Percentiles rank a stretch among this genome's conserved stretches.
These are phyloP conservation scores for Tylopilus balloui DNA, from an alignment of 768 basidiomycete genomes.

Conservation along the genomic window DNA sequence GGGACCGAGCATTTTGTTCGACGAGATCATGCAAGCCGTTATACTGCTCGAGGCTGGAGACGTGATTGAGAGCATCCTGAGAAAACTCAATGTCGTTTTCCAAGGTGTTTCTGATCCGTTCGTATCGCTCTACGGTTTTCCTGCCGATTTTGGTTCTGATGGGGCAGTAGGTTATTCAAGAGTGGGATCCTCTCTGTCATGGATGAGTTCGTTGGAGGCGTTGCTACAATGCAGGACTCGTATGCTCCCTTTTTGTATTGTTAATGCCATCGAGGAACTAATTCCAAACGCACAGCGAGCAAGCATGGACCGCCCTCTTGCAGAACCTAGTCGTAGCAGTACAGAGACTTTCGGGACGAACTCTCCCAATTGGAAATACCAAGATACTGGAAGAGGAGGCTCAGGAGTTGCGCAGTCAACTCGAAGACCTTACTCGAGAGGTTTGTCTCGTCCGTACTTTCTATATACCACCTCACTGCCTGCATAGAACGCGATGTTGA, in stretches of 20 bases:
- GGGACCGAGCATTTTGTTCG: constrained; percentile 52
- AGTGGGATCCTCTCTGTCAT: constrained; percentile 53
- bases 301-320: constrained; percentile 60
- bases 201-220: constrained; percentile 63
- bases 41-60: constrained; percentile 36
- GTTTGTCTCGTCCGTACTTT: constrained; percentile 32
- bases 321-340: constrained; percentile 57
- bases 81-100: constrained; percentile 51
- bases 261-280: constrained; percentile 9
- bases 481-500: constrained; percentile 8
- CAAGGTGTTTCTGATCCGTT: constrained; percentile 59
- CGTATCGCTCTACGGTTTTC: constrained; percentile 24
- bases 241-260: constrained; percentile 32
- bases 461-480: background rate
- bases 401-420: constrained; percentile 50
- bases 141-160: constrained; percentile 1
- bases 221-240: constrained; percentile 58
- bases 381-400: constrained; percentile 53
- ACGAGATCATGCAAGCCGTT: constrained; percentile 57
- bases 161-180: constrained; percentile 52
- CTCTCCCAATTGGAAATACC: constrained; percentile 48
- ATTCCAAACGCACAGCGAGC: constrained; percentile 44
- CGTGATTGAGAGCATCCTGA: constrained; percentile 54
- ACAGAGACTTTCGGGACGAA: constrained; percentile 61
- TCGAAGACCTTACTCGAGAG: constrained; percentile 65